Base-by-base conservation (phyloP, 768 basidiomycete genomes). In the Amanita exitialis region DNA sequence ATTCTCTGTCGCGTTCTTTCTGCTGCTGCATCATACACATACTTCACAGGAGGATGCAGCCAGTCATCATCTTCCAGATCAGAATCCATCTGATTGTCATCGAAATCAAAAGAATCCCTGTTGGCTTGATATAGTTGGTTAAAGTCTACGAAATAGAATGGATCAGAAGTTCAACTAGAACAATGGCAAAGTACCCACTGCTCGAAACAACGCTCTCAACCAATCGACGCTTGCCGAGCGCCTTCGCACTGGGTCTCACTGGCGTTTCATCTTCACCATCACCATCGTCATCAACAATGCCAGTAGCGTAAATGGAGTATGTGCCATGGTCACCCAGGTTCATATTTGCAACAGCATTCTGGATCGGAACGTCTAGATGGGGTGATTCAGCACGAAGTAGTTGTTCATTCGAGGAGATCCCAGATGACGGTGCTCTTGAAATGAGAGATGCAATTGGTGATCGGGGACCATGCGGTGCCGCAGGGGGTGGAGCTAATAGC, bases 21-120 rank as follows among this genome's bases (percentile, higher is more conserved):
- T 21, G 90, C 90, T 4, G 84, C 90, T 0, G 92, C 92, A 62
- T 96, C 92, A 63, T 96, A 96, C n/a, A 86, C 90, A 65, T 85
- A 93, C 12, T 77, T 77, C 21, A 80, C 73, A 2, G 80, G 77
- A 16, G 66, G 74, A 44, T 75, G 76, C 35, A 64, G 64, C 58
- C 64, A 67, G 23, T 58, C 59, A 12, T 64, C 65, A 25, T 77
- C 76, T 20, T 80, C 80, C 8, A 72, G 71, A 44, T 82, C 81
- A 23, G 74, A 77, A 38, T 80, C 76, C 10, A 63, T 53, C 53
- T 57, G 64, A 47, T 61, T 69, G 55, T 67, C 70, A 52, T 65
- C 69, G 2, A 56, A 55, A 51, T 57, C 61, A 48, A 59, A 65
- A 30, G 49, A 42, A 16, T 42, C 25, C 18, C 16, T 1, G 6